Base-by-base conservation (phyloP, 2,329 filamentous ascomycete species). In the Aspergillus costaricaensis region DNA sequence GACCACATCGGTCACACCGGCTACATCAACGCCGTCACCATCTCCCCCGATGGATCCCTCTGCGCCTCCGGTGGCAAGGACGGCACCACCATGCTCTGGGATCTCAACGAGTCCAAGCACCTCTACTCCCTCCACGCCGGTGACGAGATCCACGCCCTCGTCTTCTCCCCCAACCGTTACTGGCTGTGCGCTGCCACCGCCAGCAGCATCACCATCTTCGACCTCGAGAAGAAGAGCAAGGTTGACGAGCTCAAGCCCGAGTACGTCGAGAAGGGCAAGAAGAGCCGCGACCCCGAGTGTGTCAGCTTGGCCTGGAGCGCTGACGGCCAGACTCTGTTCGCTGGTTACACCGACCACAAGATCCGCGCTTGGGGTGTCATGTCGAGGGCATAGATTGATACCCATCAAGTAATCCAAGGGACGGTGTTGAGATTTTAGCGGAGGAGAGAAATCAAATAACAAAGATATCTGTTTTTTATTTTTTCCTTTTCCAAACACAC, bases 151-250 rank as follows among this genome's bases (percentile, higher is more conserved):
- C 95, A 99, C 86, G 94, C 95, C 74, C 94, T 99, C 72, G 95
- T 98, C 82, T 99, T 99, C 91, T 98, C 95, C 69, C 95, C 95
- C 79, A 99, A 99, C 92, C 91, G 95, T 82, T 99, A 99, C 92
- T 99, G 95, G 95, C 90, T 99, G 74, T 99, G 95, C 88, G 95
- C 95, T 79, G 95, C 95, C 80, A 99, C 95, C 68, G 87, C 92
- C 79, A 91, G 88, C 85, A 92, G 88, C 88, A 98, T 99, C 88
- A 97, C 97, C 88, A 98, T 99, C 88, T 99, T 99, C 85, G 95
- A 99, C 79, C 89, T 99, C 73, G 95, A 99, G 92, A 99, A 99
- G 93, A 99, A 99, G 93, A 96, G 90, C 90, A 98, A 97, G 91
- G 94, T 98, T 79, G 94, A 98, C 77, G 95, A 98, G 89, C 89